phyloP scores from a whole-genome alignment of 495 filamentous ascomycete species.

The Peziza echinospora region DNA sequence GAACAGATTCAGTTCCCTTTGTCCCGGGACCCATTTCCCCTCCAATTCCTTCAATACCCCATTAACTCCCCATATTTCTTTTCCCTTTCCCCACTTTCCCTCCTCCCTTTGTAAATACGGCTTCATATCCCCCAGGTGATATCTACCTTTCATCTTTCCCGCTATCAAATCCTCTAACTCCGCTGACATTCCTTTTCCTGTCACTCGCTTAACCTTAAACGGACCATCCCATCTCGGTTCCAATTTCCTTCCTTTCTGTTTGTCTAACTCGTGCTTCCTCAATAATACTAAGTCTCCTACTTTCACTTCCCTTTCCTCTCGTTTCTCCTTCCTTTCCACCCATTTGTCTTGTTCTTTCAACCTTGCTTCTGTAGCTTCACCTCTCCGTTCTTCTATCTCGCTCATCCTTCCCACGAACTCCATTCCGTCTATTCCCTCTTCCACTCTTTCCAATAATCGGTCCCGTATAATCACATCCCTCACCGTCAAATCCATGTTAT shows the following conservation, averaged over 20 bases:
- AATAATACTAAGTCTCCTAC: slow-evolving; percentile 1
- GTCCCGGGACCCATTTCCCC: too few species aligned
- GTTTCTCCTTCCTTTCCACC: neutral
- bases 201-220: neutral
- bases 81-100: slow-evolving; percentile 1
- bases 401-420: too few species aligned
- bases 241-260: slow-evolving; percentile 2
- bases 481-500: neutral
- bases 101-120: neutral
- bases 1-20: too few species aligned
- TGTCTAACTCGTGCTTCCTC: neutral
- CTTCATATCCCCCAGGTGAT: neutral
- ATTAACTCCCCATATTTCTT: neutral
- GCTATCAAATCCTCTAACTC: neutral
- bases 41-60: too few species aligned
- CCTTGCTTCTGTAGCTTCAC: neutral
- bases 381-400: neutral
- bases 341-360: neutral
- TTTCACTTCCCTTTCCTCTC: neutral
- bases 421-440: neutral
- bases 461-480: neutral
- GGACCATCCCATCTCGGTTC: slow-evolving; percentile 3
- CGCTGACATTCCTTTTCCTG: neutral
- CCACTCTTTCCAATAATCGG: neutral
- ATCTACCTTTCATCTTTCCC: neutral